Percentiles rank a stretch among this genome's conserved stretches.
Conservation (phyloP, 2,329 filamentous ascomycete genomes). For the Alternaria conjuncta region DNA sequence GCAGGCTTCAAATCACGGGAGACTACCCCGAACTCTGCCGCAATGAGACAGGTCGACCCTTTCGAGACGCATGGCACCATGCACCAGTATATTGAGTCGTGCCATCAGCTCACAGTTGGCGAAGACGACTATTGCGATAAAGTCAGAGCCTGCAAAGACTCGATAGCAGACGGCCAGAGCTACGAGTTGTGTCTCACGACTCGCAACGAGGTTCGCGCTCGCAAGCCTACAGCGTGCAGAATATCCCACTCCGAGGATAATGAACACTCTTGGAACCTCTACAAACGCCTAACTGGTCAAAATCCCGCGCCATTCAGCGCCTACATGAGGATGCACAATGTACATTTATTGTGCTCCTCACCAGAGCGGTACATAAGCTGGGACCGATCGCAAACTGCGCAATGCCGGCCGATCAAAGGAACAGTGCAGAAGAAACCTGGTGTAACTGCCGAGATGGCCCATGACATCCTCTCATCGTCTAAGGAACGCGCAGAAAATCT, state of each 20-base stretch:
- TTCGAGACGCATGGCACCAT: constrained; percentile 39
- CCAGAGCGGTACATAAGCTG: constrained; percentile 87
- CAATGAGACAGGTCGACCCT: constrained; percentile 32
- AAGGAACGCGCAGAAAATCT: constrained; percentile 96
- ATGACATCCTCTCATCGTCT: constrained; percentile 73
- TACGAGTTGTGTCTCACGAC: constrained; percentile 87
- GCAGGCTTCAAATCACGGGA: constrained; percentile 36
- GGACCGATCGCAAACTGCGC: constrained; percentile 66
- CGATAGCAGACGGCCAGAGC: constrained; percentile 77
- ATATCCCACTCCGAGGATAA: constrained; percentile 42
- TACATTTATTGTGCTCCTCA: constrained; percentile 79
- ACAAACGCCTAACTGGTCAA: constrained; percentile 69
- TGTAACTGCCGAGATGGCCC: constrained; percentile 75
- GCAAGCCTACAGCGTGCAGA: constrained; percentile 27
- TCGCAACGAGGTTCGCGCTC: constrained; percentile 67
- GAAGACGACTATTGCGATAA: constrained; percentile 65
- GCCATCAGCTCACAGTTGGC: constrained; percentile 17
- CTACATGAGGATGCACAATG: constrained; percentile 69
- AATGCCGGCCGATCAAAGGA: constrained; percentile 95
- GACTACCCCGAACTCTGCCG: constrained; percentile 37
- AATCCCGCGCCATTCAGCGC: constrained; percentile 88
- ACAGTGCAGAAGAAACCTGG: constrained; percentile 80
- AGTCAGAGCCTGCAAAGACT: constrained; percentile 72
- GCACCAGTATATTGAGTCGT: constrained; percentile 37
- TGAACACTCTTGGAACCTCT: constrained; percentile 68